phyloP scores from a whole-genome alignment of 176 grass and related monocot genomes.

The Oryza punctata region DNA sequence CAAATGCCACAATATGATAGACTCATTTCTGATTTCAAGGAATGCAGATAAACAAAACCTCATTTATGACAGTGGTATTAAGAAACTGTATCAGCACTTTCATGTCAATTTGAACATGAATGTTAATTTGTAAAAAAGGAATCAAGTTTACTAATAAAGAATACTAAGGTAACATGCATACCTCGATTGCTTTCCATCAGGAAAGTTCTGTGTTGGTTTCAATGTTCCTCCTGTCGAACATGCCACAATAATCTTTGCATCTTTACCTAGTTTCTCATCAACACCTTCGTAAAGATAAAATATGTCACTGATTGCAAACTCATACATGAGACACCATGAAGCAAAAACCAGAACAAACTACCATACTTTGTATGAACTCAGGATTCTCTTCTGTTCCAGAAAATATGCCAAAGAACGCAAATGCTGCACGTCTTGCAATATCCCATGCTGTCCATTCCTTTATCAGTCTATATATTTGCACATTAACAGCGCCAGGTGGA shows the following conservation, averaged over 20 bases:
- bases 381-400: conserved; percentile 97
- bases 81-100: not conserved
- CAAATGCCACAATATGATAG: not conserved
- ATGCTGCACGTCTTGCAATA: conserved; percentile 94
- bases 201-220: conserved; percentile 87
- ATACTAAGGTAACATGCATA: conserved; percentile 35
- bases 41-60: not conserved
- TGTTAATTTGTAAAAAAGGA: not conserved
- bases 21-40: not conserved
- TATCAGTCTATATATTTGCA: conserved; percentile 99
- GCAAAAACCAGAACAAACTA: not conserved
- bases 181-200: conserved; percentile 93
- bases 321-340: conserved; percentile 29
- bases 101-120: not conserved
- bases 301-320: not conserved
- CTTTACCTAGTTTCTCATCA: conserved; percentile 72
- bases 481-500: conserved; percentile 93
- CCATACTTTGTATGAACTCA: conserved; percentile 81
- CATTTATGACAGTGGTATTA: not conserved
- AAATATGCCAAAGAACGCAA: conserved; percentile 99
- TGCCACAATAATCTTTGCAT: conserved; percentile 98
- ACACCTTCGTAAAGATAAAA: conserved; percentile 51
- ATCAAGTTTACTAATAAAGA: not conserved
- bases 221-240: conserved; percentile 89
- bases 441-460: conserved; percentile 99